Conservation (phyloP, 148 eudicot genomes). For the Dianthus caryophyllus region DNA sequence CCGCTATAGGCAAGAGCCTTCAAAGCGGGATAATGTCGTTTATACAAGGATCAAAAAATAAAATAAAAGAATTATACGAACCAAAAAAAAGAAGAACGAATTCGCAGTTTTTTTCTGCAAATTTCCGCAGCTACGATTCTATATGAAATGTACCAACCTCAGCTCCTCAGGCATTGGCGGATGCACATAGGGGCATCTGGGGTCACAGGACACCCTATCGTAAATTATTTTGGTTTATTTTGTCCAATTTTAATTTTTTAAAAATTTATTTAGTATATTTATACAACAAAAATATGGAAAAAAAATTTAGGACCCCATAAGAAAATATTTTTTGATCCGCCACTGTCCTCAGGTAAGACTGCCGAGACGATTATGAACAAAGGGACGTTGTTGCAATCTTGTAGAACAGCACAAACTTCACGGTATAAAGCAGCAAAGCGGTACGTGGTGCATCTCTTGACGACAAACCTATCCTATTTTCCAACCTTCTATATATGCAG, state of each 20-base stretch:
- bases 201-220: too few relatives aligned
- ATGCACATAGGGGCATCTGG: too few relatives aligned
- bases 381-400: neutral
- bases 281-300: too few relatives aligned
- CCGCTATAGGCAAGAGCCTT: neutral
- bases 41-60: neutral
- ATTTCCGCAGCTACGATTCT: neutral
- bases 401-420: conserved; percentile 13
- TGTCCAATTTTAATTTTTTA: too few relatives aligned
- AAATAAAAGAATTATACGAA: neutral
- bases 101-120: neutral
- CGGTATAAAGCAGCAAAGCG: conserved; percentile 7
- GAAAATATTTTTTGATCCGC: too few relatives aligned
- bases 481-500: conserved; percentile 9
- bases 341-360: conserved; percentile 10
- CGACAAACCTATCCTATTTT: conserved; percentile 14
- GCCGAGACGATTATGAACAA: conserved; percentile 1
- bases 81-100: neutral
- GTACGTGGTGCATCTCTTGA: conserved; percentile 9
- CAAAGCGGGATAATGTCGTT: neutral
- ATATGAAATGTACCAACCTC: conserved; percentile 11
- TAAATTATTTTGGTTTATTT: too few relatives aligned
- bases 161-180: too few relatives aligned
- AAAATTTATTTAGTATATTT: too few relatives aligned
- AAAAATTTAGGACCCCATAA: too few relatives aligned